Percentiles rank a stretch among this genome's conserved stretches.
phyloP scores from a whole-genome alignment of 352 stramenopile species.

The Hyphochytrium catenoides region DNA sequence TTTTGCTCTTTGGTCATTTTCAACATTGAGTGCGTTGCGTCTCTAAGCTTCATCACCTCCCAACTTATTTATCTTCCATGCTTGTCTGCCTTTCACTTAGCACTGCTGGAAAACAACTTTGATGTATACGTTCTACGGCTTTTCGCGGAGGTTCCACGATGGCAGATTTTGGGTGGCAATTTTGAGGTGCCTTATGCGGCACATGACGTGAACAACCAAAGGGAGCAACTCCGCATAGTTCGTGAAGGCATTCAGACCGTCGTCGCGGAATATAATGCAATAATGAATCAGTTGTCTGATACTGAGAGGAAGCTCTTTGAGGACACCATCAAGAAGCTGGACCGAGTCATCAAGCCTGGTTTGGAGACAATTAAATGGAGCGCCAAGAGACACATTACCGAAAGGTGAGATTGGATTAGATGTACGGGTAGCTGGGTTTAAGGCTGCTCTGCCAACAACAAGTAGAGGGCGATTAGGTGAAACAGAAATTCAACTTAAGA shows the following conservation, averaged over 20 bases:
- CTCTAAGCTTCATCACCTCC: no score
- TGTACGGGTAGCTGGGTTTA: no score
- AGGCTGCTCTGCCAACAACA: no score
- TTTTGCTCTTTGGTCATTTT: no score
- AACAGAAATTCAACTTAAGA: no score
- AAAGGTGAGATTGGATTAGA: no score
- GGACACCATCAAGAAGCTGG: constrained; percentile 78
- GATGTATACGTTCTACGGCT: constrained; percentile 70
- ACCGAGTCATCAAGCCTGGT: constrained; percentile 70
- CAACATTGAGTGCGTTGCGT: no score
- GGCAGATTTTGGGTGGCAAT: constrained; percentile 72
- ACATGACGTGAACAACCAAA: constrained; percentile 82
- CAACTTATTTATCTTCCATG: no score
- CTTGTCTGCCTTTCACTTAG: no score
- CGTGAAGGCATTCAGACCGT: constrained; percentile 82
- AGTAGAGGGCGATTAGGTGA: no score
- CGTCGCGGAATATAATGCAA: constrained; percentile 82
- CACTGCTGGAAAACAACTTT: constrained; percentile 86
- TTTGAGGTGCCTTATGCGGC: constrained; percentile 82
- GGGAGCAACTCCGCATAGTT: constrained; percentile 65
- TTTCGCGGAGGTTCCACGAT: constrained; percentile 75
- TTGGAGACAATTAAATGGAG: constrained; percentile 77
- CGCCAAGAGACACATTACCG: no score
- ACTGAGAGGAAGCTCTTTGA: constrained; percentile 76
- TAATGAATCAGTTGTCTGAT: constrained; percentile 63